Conservation (phyloP, 2,329 filamentous ascomycete genomes). For the Periconia digitata region DNA sequence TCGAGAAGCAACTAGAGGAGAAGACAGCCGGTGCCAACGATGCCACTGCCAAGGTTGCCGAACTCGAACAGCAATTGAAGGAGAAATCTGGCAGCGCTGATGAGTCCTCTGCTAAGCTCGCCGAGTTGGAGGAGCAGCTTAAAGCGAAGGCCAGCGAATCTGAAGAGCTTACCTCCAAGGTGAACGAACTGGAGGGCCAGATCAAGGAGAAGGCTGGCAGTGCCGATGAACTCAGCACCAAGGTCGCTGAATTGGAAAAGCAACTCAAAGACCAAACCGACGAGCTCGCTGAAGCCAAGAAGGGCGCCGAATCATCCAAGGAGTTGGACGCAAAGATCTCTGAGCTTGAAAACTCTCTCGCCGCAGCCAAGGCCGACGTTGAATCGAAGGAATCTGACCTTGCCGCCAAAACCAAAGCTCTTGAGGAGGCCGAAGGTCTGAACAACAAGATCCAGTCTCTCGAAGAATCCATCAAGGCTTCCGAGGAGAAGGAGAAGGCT, state of each 20-base stretch:
- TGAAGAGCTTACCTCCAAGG: conserved; percentile 23
- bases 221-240: not conserved
- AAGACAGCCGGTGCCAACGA: not conserved
- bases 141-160: conserved; percentile 3
- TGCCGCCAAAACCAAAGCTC: conserved; percentile 6
- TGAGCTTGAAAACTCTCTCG: conserved; percentile 9
- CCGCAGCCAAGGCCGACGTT: conserved; percentile 9
- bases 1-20: too few species aligned
- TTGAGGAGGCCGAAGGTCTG: conserved; percentile 55
- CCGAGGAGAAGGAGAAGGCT: conserved; percentile 18
- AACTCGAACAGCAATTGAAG: too few species aligned
- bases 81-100: too few species aligned
- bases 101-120: too few species aligned
- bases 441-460: conserved; percentile 28
- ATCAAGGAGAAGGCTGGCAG: not conserved
- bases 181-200: conserved; percentile 1
- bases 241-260: conserved; percentile 8
- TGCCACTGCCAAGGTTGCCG: not conserved
- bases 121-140: not conserved
- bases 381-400: conserved; percentile 13
- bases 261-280: conserved; percentile 21
- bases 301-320: conserved; percentile 10
- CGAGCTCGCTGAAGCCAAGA: conserved; percentile 24
- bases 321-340: conserved; percentile 17
- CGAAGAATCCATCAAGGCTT: conserved; percentile 29